Evolutionary conservation across 2,329 filamentous ascomycete species (phyloP).

Genomic region (Rutstroemia sydowiana): DNA sequence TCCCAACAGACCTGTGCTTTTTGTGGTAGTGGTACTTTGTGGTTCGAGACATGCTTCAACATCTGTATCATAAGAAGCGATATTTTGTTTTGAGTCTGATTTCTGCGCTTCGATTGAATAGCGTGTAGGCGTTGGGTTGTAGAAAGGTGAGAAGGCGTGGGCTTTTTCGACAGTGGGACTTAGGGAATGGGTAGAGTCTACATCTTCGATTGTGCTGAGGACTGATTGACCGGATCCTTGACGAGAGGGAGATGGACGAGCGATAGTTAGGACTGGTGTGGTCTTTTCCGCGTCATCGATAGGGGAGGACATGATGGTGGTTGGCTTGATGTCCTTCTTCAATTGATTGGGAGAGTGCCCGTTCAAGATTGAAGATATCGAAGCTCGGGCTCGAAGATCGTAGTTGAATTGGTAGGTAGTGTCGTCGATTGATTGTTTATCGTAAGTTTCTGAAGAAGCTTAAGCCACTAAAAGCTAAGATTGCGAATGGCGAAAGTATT

Average conservation of each 20-base stretch:
- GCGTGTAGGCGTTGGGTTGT: slow-evolving; percentile 14
- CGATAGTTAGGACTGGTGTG: slow-evolving; percentile 13
- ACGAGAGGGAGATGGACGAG: slow-evolving; percentile 11
- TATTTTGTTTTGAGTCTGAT: slow-evolving; percentile 18
- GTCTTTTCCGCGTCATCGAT: slow-evolving; percentile 17
- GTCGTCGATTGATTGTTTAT: too few relatives aligned
- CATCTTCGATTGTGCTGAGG: slow-evolving; percentile 56
- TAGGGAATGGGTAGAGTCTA: slow-evolving; percentile 14
- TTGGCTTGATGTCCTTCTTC: too few relatives aligned
- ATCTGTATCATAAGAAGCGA: slow-evolving; percentile 17
- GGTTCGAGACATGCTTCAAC: slow-evolving; percentile 16
- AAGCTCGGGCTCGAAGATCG: too few relatives aligned
- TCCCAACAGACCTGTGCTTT: neutral
- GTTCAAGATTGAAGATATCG: too few relatives aligned
- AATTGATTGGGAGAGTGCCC: too few relatives aligned
- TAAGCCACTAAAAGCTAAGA: too few relatives aligned
- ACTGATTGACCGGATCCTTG: slow-evolving; percentile 13
- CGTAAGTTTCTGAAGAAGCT: too few relatives aligned
- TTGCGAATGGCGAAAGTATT: too few relatives aligned
- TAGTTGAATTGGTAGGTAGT: too few relatives aligned
- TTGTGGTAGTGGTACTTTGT: slow-evolving; percentile 5
- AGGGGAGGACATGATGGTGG: slow-evolving; percentile 4
- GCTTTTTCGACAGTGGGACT: slow-evolving; percentile 6
- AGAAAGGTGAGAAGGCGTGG: slow-evolving; percentile 17
- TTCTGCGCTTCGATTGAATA: slow-evolving; percentile 17